These are phyloP conservation scores for Xeromyces bisporus DNA, from an alignment of 495 filamentous ascomycete genomes.

Conservation along the genomic window DNA sequence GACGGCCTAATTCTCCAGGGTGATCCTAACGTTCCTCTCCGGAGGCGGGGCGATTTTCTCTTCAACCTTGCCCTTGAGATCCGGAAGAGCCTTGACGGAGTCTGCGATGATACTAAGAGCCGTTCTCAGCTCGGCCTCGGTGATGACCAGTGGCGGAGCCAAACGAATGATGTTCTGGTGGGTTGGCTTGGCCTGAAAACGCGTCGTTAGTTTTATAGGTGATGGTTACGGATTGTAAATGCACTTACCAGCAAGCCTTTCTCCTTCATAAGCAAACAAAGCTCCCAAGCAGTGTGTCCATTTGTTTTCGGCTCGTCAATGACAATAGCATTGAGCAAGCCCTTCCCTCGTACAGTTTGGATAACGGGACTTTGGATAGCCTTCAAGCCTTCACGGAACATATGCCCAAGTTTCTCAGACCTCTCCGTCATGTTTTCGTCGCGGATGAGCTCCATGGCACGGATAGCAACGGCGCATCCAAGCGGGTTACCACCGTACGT, in stretches of 20 bases:
- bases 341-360: slow-evolving; percentile 74
- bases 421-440: slow-evolving; percentile 78
- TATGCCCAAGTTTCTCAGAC: slow-evolving; percentile 59
- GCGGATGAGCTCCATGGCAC: slow-evolving; percentile 83
- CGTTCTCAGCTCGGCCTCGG: slow-evolving; percentile 33
- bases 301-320: slow-evolving; percentile 81
- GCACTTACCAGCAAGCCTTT: slow-evolving; percentile 84
- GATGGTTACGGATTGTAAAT: no score
- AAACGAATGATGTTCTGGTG: slow-evolving; percentile 83
- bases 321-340: slow-evolving; percentile 86
- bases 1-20: slow-evolving; percentile 31
- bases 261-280: slow-evolving; percentile 88
- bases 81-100: slow-evolving; percentile 33
- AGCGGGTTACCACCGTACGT: slow-evolving; percentile 97
- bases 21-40: slow-evolving; percentile 35
- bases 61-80: slow-evolving; percentile 28
- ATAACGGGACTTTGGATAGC: slow-evolving; percentile 64
- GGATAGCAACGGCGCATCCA: slow-evolving; percentile 91
- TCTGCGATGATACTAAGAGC: slow-evolving; percentile 33
- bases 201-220: slow-evolving; percentile 5
- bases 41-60: slow-evolving; percentile 28
- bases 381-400: slow-evolving; percentile 66
- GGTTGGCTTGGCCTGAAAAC: slow-evolving; percentile 78
- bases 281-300: slow-evolving; percentile 87
- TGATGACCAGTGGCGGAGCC: slow-evolving; percentile 40